Conservation (phyloP, 257 asterid species). For the Cinchona pubescens region DNA sequence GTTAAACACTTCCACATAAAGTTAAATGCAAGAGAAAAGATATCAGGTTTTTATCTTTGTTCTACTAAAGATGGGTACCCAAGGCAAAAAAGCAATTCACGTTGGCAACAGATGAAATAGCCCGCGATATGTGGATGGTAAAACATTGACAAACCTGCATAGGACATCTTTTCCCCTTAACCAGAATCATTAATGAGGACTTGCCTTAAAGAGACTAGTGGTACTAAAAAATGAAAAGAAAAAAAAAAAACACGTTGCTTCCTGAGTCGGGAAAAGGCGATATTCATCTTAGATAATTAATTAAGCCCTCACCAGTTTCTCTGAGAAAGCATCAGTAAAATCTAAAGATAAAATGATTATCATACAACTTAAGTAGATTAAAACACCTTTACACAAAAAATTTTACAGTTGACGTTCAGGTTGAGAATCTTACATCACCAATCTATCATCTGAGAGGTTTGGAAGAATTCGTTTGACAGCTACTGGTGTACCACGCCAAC, state of each 20-base stretch:
- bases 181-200: neutral
- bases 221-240: neutral
- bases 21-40: neutral
- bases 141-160: neutral
- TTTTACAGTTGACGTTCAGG: neutral
- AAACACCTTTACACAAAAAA: neutral
- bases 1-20: neutral
- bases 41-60: neutral
- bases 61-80: neutral
- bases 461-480: slow-evolving; percentile 98
- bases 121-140: neutral
- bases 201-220: neutral
- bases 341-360: neutral
- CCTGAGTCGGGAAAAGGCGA: neutral
- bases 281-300: neutral
- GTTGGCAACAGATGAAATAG: neutral
- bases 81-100: neutral
- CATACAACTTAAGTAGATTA: neutral
- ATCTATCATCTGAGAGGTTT: slow-evolving; percentile 89
- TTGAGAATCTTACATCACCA: slow-evolving; percentile 69
- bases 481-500: slow-evolving; percentile 98
- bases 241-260: neutral
- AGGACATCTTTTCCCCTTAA: neutral
- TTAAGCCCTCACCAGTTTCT: neutral
- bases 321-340: neutral